These are phyloP conservation scores for Fomitopsis pulvina DNA, from an alignment of 768 basidiomycete genomes.

Conservation along the genomic window DNA sequence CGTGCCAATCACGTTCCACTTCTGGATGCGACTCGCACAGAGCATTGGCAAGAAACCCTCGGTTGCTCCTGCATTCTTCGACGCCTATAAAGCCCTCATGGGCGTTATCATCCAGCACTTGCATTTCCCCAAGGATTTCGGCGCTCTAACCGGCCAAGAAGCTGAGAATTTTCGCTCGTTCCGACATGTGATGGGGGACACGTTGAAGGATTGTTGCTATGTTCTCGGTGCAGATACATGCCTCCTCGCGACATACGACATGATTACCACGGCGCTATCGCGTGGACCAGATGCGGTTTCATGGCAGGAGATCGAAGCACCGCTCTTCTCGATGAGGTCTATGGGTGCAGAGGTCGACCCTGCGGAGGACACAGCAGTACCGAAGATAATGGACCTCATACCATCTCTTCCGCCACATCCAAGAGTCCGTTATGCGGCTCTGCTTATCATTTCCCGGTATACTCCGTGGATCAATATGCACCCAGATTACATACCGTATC, in stretches of 20 bases:
- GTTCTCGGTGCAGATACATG: conserved; percentile 87
- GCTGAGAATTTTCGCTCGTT: conserved; percentile 92
- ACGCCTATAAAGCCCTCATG: conserved; percentile 83
- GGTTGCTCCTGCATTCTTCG: conserved; percentile 68
- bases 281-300: conserved; percentile 49
- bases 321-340: conserved; percentile 93
- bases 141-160: conserved; percentile 69
- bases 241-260: conserved; percentile 71
- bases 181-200: conserved; percentile 98
- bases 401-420: conserved; percentile 87
- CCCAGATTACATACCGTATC: conserved; percentile 77
- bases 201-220: conserved; percentile 95
- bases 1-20: conserved; percentile 94
- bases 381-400: conserved; percentile 93
- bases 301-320: conserved; percentile 98
- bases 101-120: conserved; percentile 83
- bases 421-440: conserved; percentile 88
- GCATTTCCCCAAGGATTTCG: conserved; percentile 77
- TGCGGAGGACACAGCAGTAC: conserved; percentile 77
- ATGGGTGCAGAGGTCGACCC: conserved; percentile 95
- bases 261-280: conserved; percentile 69
- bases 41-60: conserved; percentile 72
- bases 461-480: conserved; percentile 95
- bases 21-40: conserved; percentile 97
- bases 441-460: conserved; percentile 92